Conservation (phyloP, 164 flowering plant species). For the Houttuynia cordata region DNA sequence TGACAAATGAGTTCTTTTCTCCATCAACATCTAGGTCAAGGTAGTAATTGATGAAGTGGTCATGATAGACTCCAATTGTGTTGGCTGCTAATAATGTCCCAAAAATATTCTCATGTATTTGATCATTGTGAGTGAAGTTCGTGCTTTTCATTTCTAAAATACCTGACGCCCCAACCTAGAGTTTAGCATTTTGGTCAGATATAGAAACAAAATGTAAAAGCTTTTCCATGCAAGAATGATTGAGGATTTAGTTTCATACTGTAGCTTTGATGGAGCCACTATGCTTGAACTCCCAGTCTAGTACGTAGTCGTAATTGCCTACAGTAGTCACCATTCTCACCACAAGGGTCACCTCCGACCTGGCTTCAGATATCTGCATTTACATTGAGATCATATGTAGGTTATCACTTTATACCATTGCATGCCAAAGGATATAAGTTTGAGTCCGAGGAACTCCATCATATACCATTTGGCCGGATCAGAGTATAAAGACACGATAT, state of each 20-base stretch:
- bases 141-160: constrained; percentile 42
- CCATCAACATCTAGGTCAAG: constrained; percentile 73
- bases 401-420: too few relatives aligned
- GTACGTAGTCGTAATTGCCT: constrained; percentile 54
- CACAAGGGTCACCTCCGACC: constrained; percentile 39
- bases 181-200: not conserved
- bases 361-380: constrained; percentile 36
- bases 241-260: constrained; percentile 17
- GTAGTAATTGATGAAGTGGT: constrained; percentile 56
- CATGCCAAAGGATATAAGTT: too few relatives aligned
- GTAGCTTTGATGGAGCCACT: constrained; percentile 44
- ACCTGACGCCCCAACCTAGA: constrained; percentile 54
- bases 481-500: too few relatives aligned
- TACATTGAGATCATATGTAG: too few relatives aligned
- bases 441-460: too few relatives aligned
- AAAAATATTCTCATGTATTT: constrained; percentile 25
- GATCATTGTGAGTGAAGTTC: constrained; percentile 26
- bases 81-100: constrained; percentile 46
- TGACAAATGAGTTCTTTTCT: constrained; percentile 40
- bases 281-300: constrained; percentile 59
- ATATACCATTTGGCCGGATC: too few relatives aligned
- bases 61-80: constrained; percentile 48
- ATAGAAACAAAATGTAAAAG: not conserved
- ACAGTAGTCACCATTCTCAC: constrained; percentile 48
- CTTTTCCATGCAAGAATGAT: too few relatives aligned